These are phyloP conservation scores for Clavispora asparagi DNA, from an alignment of 805 yeast genomes.

Conservation along the genomic window DNA sequence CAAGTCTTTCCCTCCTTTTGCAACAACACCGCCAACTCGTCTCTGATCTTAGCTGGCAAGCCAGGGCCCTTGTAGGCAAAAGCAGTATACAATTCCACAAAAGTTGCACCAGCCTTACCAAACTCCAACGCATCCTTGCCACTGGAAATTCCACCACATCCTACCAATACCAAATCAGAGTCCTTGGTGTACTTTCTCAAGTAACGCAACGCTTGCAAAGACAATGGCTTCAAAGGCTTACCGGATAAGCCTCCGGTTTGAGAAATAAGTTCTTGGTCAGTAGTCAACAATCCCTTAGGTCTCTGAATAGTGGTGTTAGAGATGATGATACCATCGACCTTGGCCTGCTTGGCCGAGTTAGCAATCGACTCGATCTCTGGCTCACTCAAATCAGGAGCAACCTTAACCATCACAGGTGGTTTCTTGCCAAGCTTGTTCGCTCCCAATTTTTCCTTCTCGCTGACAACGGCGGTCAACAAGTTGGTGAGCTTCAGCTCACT, in stretches of 20 bases:
- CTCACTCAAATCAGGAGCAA: slow-evolving; percentile 89
- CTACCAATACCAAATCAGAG: slow-evolving; percentile 69
- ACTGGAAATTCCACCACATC: slow-evolving; percentile 89
- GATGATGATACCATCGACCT: slow-evolving; percentile 86
- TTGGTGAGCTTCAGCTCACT: slow-evolving; percentile 65
- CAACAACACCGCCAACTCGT: slow-evolving; percentile 44
- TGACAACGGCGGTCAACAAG: slow-evolving; percentile 60
- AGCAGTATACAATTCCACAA: slow-evolving; percentile 80
- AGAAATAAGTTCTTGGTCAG: slow-evolving; percentile 31
- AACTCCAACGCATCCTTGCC: slow-evolving; percentile 89
- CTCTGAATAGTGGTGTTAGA: slow-evolving; percentile 90
- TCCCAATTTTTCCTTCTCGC: slow-evolving; percentile 54
- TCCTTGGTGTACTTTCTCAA: slow-evolving; percentile 76
- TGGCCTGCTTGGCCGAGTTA: slow-evolving; percentile 65
- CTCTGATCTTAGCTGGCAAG: slow-evolving; percentile 44
- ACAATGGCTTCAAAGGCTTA: slow-evolving; percentile 76
- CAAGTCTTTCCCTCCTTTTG: slow-evolving; percentile 75
- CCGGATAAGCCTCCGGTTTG: slow-evolving; percentile 92
- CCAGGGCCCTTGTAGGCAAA: slow-evolving; percentile 95
- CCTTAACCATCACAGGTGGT: slow-evolving; percentile 85
- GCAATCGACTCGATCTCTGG: slow-evolving; percentile 81
- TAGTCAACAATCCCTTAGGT: slow-evolving; percentile 57
- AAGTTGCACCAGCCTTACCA: slow-evolving; percentile 92
- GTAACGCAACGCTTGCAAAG: slow-evolving; percentile 64
- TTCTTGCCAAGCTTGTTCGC: slow-evolving; percentile 37